Evolutionary conservation across 2,329 filamentous ascomycete genomes (phyloP), one percentile per base, ranked within the genome.

Genomic region (Paracamarosporium sp.): DNA sequence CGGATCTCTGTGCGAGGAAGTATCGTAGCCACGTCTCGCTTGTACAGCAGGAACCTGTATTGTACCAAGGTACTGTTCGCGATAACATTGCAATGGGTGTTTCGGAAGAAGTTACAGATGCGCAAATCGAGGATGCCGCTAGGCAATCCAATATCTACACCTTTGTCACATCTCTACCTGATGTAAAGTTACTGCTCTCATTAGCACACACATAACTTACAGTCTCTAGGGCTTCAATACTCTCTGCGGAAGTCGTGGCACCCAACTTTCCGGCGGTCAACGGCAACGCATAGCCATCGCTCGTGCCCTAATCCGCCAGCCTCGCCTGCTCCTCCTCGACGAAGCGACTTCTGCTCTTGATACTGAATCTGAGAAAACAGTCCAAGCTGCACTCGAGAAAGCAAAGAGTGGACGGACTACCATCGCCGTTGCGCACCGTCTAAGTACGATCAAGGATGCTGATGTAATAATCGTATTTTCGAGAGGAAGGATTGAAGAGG

Each of bases 281-380:
- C 97, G 97, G 74, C 94, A 98, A 78, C 90, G 95, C 59, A 89
- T 98, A 33, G 94, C 93, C 48, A 97, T 98, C 72, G 94, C 95
- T 3, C 88, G 94, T 5, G 95, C 94, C 0, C 82, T 98, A 12
- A 88, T 98, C 40, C 89, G 94, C n/a, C 87, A 97, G 68, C 94
- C 95, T 7, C 93, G 92, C 77, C 88, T 98, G 58, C 80, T 98
- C 8, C 63, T 76, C 9, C 63, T 76, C 9, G 73, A 76, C 30
- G 73, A 76, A 60, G 74, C 73, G 1, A 76, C 73, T 1, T 73
- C 68, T 1, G 73, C 75, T 9, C 66, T 76, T 1, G 74, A 77
- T 53, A 73, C 73, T 0, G 68, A 73, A 50, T 70, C 69, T 4
- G 91, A 94, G 75, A 88, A 91, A 69, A 87, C 93, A 0, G 91